These are phyloP conservation scores for Skeletonema tropicum DNA, from an alignment of 108 stramenopile genomes.

Conservation along the genomic window DNA sequence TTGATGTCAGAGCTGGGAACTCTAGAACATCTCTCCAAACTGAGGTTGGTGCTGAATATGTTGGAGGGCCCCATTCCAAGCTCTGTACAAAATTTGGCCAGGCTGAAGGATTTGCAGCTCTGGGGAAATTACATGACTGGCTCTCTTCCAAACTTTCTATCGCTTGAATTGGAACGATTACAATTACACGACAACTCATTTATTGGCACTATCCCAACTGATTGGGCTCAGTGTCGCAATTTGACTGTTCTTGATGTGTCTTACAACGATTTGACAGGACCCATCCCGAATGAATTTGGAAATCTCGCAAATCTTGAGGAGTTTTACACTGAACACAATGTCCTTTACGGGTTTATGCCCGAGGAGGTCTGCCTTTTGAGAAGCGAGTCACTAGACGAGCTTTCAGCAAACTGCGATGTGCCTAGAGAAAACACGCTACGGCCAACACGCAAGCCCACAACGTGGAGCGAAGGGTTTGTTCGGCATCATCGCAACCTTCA, in stretches of 20 bases:
- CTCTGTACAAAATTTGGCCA: neutral
- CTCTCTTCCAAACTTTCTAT: neutral
- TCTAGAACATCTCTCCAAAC: neutral
- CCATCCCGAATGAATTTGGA: constrained; percentile 17
- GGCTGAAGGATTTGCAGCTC: neutral
- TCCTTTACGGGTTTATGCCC: constrained; percentile 11
- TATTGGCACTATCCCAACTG: neutral
- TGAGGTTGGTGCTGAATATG: constrained; percentile 5
- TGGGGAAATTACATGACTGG: constrained; percentile 12
- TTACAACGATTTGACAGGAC: constrained; percentile 18
- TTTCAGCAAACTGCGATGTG: constrained; percentile 6
- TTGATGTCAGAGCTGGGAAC: neutral
- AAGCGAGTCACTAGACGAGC: neutral
- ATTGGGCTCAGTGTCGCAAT: neutral
- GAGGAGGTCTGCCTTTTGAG: constrained; percentile 16
- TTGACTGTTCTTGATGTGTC: constrained; percentile 3
- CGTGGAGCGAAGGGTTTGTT: neutral
- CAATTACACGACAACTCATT: constrained; percentile 12
- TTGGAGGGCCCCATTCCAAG: constrained; percentile 5
- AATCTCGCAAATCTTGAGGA: constrained; percentile 5
- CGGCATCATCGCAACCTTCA: constrained; percentile 8
- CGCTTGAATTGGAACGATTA: neutral
- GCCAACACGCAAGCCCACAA: neutral
- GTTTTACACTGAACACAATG: constrained; percentile 12
- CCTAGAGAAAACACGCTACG: neutral